phyloP scores from a whole-genome alignment of 75 land plant genomes.

The Pinus taeda region DNA sequence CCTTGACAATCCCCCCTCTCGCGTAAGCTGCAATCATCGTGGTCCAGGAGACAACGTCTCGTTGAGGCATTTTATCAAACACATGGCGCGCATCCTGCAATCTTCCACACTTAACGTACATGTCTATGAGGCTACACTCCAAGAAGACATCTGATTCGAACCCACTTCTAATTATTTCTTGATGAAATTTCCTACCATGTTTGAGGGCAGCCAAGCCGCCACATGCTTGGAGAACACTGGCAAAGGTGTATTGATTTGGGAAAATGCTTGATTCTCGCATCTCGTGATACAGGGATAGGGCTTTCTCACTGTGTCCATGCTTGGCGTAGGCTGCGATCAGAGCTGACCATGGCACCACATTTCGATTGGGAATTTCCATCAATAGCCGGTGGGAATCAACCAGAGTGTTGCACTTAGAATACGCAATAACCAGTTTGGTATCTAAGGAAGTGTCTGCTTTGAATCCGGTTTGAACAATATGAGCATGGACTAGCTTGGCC shows the following conservation, averaged over 20 bases:
- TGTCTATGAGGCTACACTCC: slow-evolving; percentile 12
- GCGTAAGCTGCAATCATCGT: slow-evolving; percentile 23
- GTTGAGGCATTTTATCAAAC: slow-evolving; percentile 18
- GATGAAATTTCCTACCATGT: neutral
- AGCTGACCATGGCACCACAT: slow-evolving; percentile 23
- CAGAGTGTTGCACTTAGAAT: slow-evolving; percentile 14
- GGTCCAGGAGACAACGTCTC: slow-evolving; percentile 21
- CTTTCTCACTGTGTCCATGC: neutral
- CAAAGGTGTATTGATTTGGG: neutral
- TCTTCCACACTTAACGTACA: slow-evolving; percentile 16
- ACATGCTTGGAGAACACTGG: neutral
- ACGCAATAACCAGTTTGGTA: slow-evolving; percentile 15
- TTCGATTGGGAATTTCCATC: slow-evolving; percentile 5
- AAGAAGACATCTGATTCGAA: neutral
- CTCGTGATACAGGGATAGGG: neutral
- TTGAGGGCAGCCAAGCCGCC: neutral
- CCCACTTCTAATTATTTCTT: neutral
- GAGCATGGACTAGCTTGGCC: slow-evolving; percentile 10
- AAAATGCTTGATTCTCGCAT: neutral
- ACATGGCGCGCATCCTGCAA: slow-evolving; percentile 9
- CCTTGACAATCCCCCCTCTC: slow-evolving; percentile 2
- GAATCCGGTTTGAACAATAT: neutral
- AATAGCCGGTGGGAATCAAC: slow-evolving; percentile 11
- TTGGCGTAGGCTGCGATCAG: slow-evolving; percentile 4
- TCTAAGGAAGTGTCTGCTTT: slow-evolving; percentile 9